These are phyloP conservation scores for Hypomontagnella monticulosa DNA, from an alignment of 495 filamentous ascomycete species.

Conservation along the genomic window DNA sequence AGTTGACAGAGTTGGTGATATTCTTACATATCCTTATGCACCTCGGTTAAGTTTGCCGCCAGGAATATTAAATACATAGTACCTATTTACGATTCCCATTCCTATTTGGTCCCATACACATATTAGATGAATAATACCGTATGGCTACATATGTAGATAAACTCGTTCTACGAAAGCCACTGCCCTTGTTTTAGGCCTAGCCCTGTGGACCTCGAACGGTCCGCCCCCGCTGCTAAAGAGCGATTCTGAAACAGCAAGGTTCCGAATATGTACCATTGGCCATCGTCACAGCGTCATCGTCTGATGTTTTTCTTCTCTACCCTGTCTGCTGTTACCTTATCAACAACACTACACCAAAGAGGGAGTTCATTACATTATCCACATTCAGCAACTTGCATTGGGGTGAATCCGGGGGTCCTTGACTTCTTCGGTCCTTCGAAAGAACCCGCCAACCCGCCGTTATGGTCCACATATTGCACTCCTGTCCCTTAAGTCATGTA, in stretches of 20 bases:
- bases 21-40: too few relatives aligned
- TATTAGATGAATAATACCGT: background rate
- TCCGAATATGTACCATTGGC: slow-evolving; percentile 18
- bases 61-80: too few relatives aligned
- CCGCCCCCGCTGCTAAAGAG: slow-evolving; percentile 27
- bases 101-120: too few relatives aligned
- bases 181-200: slow-evolving; percentile 20
- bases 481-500: slow-evolving; percentile 34
- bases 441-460: slow-evolving; percentile 25
- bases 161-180: background rate
- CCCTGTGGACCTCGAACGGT: slow-evolving; percentile 35
- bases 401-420: background rate
- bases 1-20: too few relatives aligned
- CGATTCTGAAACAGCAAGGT: slow-evolving; percentile 36
- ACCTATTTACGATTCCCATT: too few relatives aligned
- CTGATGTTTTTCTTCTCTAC: slow-evolving; percentile 10
- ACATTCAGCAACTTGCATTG: slow-evolving; percentile 1
- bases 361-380: slow-evolving; percentile 14
- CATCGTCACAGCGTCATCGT: slow-evolving; percentile 34
- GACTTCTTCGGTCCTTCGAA: background rate
- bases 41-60: too few relatives aligned
- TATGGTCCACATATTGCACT: slow-evolving; percentile 34
- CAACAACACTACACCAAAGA: background rate
- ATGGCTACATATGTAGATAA: background rate
- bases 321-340: background rate